phyloP scores from a whole-genome alignment of 1,139 yeast species.

The Yueomyces sp. region DNA sequence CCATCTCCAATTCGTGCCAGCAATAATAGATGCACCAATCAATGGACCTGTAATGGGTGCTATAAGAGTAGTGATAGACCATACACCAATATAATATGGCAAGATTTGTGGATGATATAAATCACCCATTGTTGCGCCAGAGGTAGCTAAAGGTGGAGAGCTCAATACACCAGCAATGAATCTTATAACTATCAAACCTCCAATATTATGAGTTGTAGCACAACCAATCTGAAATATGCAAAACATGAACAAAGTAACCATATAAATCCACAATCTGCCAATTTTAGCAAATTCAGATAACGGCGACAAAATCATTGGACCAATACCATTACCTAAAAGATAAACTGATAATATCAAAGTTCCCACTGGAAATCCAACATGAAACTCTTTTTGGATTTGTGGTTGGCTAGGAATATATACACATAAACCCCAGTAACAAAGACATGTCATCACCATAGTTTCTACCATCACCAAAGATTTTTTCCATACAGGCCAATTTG shows the following conservation, averaged over 20 bases:
- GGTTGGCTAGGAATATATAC: slow-evolving; percentile 45
- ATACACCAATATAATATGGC: slow-evolving; percentile 33
- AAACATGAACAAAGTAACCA: slow-evolving; percentile 37
- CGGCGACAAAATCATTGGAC: slow-evolving; percentile 44
- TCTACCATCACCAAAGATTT: slow-evolving; percentile 31
- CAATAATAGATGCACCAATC: slow-evolving; percentile 37
- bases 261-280: slow-evolving; percentile 46
- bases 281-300: slow-evolving; percentile 37
- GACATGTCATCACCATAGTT: slow-evolving; percentile 35
- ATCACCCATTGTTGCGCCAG: slow-evolving; percentile 47
- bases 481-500: slow-evolving; percentile 36
- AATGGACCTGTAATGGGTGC: slow-evolving; percentile 62
- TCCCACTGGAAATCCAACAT: slow-evolving; percentile 30
- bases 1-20: slow-evolving; percentile 36
- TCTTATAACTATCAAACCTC: slow-evolving; percentile 36
- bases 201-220: slow-evolving; percentile 40
- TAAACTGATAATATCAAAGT: slow-evolving; percentile 41
- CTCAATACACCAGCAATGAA: slow-evolving; percentile 43
- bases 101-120: slow-evolving; percentile 32
- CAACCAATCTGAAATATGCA: slow-evolving; percentile 46
- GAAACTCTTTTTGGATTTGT: slow-evolving; percentile 31
- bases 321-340: slow-evolving; percentile 42
- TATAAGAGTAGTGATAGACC: slow-evolving; percentile 40
- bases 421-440: slow-evolving; percentile 51
- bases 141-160: slow-evolving; percentile 48